A percentile compares a stretch with the other conserved stretches of the same genome.
Evolutionary conservation across 2,329 filamentous ascomycete species (phyloP).

Genomic region (Rutstroemia sp.): DNA sequence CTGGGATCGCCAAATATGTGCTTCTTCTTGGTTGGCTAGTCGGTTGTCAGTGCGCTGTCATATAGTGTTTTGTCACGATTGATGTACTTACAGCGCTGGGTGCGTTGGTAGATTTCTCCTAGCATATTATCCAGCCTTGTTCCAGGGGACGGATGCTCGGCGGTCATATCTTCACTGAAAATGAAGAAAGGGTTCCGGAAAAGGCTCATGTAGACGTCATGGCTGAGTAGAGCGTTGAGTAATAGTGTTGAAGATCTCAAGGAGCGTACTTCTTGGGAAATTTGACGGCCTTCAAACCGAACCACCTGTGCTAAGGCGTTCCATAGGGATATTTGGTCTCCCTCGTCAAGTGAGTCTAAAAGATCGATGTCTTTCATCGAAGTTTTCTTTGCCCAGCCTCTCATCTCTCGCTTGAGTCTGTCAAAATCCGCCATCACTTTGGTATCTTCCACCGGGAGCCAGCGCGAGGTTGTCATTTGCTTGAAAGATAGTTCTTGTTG

Average conservation of each 20-base stretch:
- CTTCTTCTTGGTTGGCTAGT: constrained; percentile 14
- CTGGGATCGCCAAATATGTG: constrained; percentile 18
- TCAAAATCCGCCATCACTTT: constrained; percentile 6
- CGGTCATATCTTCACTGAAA: background rate
- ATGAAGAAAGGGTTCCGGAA: constrained; percentile 14
- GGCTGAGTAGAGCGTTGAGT: constrained; percentile 15
- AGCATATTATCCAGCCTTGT: background rate
- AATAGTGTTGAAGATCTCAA: constrained; percentile 12
- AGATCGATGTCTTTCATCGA: background rate
- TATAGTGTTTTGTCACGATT: background rate
- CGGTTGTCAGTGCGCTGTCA: background rate
- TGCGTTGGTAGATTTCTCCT: background rate
- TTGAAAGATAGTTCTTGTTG: constrained; percentile 11
- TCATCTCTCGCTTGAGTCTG: constrained; percentile 9
- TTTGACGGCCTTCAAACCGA: background rate
- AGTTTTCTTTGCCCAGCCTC: constrained; percentile 2
- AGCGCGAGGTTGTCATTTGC: constrained; percentile 2
- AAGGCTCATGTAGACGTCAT: constrained; percentile 9
- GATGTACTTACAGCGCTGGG: background rate
- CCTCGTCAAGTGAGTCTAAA: background rate
- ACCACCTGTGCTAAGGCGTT: background rate
- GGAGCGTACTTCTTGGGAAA: constrained; percentile 4
- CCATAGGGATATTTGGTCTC: background rate
- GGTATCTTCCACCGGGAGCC: constrained; percentile 5
- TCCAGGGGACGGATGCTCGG: background rate